Conservation (phyloP, 2,329 filamentous ascomycete species). For the Fusarium torulosum region DNA sequence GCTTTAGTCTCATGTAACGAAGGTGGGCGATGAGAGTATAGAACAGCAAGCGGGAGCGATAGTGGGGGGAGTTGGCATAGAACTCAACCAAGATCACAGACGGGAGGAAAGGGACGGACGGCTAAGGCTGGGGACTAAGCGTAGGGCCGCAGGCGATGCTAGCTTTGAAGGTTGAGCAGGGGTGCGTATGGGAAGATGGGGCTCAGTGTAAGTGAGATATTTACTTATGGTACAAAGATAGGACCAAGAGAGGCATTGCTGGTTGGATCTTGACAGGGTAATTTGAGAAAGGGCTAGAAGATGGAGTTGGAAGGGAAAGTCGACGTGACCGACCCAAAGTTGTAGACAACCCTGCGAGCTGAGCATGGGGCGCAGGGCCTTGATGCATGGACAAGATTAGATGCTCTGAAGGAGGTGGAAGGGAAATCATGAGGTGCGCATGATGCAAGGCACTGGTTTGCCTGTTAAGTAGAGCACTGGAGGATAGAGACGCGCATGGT, state of each 20-base stretch:
- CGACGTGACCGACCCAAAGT: constrained; percentile 39
- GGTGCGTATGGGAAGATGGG: constrained; percentile 33
- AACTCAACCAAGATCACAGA: constrained; percentile 42
- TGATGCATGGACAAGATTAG: constrained; percentile 36
- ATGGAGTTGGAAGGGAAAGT: constrained; percentile 26
- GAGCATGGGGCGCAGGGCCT: constrained; percentile 51
- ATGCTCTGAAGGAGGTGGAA: constrained; percentile 26
- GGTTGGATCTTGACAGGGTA: constrained; percentile 26
- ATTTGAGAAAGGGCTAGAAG: constrained; percentile 29
- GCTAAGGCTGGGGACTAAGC: constrained; percentile 39
- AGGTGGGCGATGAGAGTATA: constrained; percentile 50
- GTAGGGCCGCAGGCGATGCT: constrained; percentile 37
- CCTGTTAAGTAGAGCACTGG: constrained; percentile 9
- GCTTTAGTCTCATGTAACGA: constrained; percentile 51
- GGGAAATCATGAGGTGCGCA: constrained; percentile 21
- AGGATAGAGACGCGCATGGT: constrained; percentile 5
- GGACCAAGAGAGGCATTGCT: constrained; percentile 49
- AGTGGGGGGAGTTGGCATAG: constrained; percentile 46
- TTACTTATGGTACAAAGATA: constrained; percentile 45
- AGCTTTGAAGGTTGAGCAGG: constrained; percentile 42
- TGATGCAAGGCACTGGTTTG: constrained; percentile 46
- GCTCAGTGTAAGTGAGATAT: constrained; percentile 40
- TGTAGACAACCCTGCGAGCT: constrained; percentile 50
- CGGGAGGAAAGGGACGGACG: constrained; percentile 46
- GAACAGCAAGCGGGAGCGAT: constrained; percentile 41